Base-by-base conservation (phyloP, 1,284 basidiomycete genomes). In the Mycena citricolor region DNA sequence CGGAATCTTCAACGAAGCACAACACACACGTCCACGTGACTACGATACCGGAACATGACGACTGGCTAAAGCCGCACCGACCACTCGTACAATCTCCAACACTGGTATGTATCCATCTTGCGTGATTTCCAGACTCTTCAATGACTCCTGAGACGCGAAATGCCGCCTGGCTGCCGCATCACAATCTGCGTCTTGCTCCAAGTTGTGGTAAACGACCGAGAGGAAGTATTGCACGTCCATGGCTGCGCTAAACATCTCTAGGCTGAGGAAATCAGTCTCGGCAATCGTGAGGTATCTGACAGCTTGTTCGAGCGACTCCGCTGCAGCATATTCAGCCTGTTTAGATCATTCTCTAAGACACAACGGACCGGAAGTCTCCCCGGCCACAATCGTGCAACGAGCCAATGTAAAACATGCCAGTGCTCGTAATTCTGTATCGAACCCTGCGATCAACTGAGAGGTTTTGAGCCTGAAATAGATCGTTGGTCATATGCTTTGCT, bases 401-500 rank as follows among this genome's bases (percentile, higher is more conserved):
- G 85, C 85, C 38, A 85, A 62, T 2, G 78, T 83, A 58, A 84
- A 81, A 54, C 79, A 85, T 29, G 79, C 83, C 42, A 84, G 73
- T n/a, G 79, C 88, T 35, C 86, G 74, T 47, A 83, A 81, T 57
- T 90, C 87, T 11, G 82, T 58, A 54, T 90, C 85, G 39, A 79
- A 73, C 3, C 84, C 86, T 41, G 66, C 69, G 42, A 90, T 77
- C 25, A 90, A 64, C 86, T 90, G 29, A n/a, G n/a, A n/a, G n/a
- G n/a, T n/a, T n/a, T n/a, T n/a, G n/a, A n/a, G n/a, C n/a, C n/a
- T n/a, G n/a, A n/a, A n/a, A n/a, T n/a, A n/a, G n/a, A n/a, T n/a
- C n/a, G n/a, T n/a, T n/a, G n/a, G n/a, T n/a, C n/a, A n/a, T n/a
- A n/a, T n/a, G n/a, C n/a, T n/a, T n/a, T n/a, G n/a, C n/a, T n/a